Percentiles rank a stretch among this genome's conserved stretches.
These are phyloP conservation scores for Penicillium ucsense DNA, from an alignment of 495 filamentous ascomycete species.

Conservation along the genomic window DNA sequence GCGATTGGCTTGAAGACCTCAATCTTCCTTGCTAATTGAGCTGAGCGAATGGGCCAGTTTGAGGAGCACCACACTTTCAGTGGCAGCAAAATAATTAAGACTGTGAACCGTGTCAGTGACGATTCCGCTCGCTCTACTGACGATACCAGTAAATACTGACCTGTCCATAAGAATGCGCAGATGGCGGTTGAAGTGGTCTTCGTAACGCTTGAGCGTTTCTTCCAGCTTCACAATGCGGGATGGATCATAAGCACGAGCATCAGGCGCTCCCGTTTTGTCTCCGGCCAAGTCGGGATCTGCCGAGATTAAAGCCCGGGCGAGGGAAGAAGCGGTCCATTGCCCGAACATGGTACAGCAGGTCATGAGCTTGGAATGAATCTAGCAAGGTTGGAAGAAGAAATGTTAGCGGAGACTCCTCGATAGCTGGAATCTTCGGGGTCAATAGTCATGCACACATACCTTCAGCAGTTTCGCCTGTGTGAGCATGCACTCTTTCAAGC, in stretches of 20 bases:
- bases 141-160: slow-evolving; percentile 11
- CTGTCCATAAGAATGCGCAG: slow-evolving; percentile 86
- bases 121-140: too few relatives aligned
- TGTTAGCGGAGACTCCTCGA: not conserved
- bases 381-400: slow-evolving; percentile 7
- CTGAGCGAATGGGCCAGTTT: slow-evolving; percentile 52
- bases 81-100: slow-evolving; percentile 92
- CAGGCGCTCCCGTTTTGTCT: slow-evolving; percentile 22
- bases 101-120: slow-evolving; percentile 13
- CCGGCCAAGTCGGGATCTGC: slow-evolving; percentile 64
- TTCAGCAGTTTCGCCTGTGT: slow-evolving; percentile 88
- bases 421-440: not conserved
- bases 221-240: slow-evolving; percentile 65
- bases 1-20: slow-evolving; percentile 7
- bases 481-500: slow-evolving; percentile 97
- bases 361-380: slow-evolving; percentile 96
- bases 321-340: slow-evolving; percentile 62
- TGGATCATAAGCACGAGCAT: slow-evolving; percentile 44
- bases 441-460: slow-evolving; percentile 38
- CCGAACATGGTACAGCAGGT: slow-evolving; percentile 89
- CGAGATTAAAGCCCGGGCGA: slow-evolving; percentile 68
- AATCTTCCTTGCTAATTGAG: slow-evolving; percentile 33
- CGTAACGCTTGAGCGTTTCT: slow-evolving; percentile 78
- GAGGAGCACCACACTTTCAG: slow-evolving; percentile 88
- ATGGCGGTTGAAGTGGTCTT: slow-evolving; percentile 83